Conservation (phyloP, 2,329 filamentous ascomycete genomes). For the Lachnellula arida region DNA sequence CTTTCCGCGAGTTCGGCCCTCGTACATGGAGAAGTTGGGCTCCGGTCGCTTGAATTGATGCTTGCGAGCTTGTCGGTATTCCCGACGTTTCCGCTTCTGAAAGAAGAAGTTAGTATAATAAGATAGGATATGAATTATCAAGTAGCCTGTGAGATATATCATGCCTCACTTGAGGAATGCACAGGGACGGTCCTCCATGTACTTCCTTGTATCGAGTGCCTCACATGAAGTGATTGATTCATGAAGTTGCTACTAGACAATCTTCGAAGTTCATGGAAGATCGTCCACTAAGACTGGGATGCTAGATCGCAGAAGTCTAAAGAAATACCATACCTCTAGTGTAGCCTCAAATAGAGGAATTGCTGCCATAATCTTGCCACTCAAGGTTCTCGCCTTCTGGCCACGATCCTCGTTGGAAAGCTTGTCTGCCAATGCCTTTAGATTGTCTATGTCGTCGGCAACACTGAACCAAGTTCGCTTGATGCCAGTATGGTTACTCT, state of each 20-base stretch:
- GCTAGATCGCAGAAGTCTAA: background rate
- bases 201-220: no score
- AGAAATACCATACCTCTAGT: constrained; percentile 64
- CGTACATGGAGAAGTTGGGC: constrained; percentile 86
- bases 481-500: constrained; percentile 76
- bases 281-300: background rate
- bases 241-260: background rate
- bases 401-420: constrained; percentile 73
- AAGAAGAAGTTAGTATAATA: constrained; percentile 5
- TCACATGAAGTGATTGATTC: background rate
- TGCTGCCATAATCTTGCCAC: constrained; percentile 71
- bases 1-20: constrained; percentile 93
- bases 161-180: no score
- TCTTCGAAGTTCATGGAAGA: background rate
- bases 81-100: constrained; percentile 86
- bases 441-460: constrained; percentile 83
- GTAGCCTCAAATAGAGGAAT: constrained; percentile 89
- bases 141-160: background rate
- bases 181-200: no score
- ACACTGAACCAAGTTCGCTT: constrained; percentile 88
- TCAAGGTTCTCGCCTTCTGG: constrained; percentile 72
- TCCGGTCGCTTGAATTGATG: constrained; percentile 82
- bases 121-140: constrained; percentile 10
- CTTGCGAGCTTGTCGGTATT: constrained; percentile 74
- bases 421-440: constrained; percentile 69